These are phyloP conservation scores for Giardia muris DNA, from an alignment of 208 protist genomes.

Conservation along the genomic window DNA sequence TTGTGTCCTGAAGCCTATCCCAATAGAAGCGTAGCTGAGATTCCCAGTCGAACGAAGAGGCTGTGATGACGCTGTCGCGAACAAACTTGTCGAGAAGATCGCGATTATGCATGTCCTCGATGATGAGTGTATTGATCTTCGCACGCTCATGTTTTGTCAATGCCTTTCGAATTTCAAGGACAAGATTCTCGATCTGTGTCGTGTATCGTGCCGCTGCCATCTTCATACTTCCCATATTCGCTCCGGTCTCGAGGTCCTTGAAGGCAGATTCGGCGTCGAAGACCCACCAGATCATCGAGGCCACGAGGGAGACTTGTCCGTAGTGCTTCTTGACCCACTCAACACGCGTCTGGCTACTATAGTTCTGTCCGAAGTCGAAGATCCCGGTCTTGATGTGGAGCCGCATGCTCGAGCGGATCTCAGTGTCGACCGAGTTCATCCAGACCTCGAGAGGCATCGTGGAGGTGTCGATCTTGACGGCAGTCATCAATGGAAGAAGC, in stretches of 20 bases:
- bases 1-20: constrained; percentile 71
- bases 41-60: constrained; percentile 93
- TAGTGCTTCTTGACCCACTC: constrained; percentile 39
- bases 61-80: constrained; percentile 81
- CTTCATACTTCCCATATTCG: constrained; percentile 85
- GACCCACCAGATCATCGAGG: constrained; percentile 58
- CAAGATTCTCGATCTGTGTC: constrained; percentile 74
- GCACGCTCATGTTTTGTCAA: constrained; percentile 69
- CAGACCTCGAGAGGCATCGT: constrained; percentile 77
- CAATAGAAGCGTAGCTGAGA: constrained; percentile 94
- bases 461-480: constrained; percentile 59
- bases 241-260: constrained; percentile 52
- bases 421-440: constrained; percentile 76
- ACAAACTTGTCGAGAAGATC: constrained; percentile 93
- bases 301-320: constrained; percentile 77
- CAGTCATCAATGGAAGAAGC: constrained; percentile 63
- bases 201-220: constrained; percentile 64
- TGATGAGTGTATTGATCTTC: constrained; percentile 94
- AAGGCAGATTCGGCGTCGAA: constrained; percentile 26
- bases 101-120: constrained; percentile 94
- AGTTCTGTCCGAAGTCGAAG: constrained; percentile 61
- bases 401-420: constrained; percentile 72
- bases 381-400: constrained; percentile 80
- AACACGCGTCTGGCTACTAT: constrained; percentile 57
- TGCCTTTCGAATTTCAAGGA: constrained; percentile 69